Base-by-base conservation (phyloP, 331 rosid genomes). In the Quercus lobata region DNA sequence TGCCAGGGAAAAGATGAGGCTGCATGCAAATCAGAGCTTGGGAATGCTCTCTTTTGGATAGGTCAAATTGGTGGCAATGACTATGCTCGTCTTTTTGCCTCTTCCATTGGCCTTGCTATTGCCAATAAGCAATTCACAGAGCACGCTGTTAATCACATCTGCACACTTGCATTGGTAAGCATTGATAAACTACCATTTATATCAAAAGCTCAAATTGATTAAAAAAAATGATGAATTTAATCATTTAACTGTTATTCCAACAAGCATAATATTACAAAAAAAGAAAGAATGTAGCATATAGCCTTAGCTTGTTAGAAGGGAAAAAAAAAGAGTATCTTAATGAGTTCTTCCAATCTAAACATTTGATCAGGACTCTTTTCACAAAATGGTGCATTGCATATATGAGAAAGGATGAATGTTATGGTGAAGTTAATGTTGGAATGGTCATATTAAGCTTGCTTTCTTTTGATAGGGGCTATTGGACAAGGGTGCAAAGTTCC, bases 41-140 rank as follows among this genome's bases (percentile, higher is more conserved):
- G 4, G 16, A 29, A 73, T 5, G 11, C 46, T 18, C 62, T 73
- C 21, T 27, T 73, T 12, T 73, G 76, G 76, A 32, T 73, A 1
- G 76, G 62, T 25, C 52, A 52, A 37, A 15, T 73, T 5, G 76
- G 84, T 16, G 72, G 80, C 72, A 76, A 70, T 35, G 84, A 81
- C 62, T 81, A 75, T 62, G 18, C 72, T 44, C 80, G 80, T 17
- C 22, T 69, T 29, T 69, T 25, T 25, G 77, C 72, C 4, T 81
- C 84, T 6, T 21, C 71, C 19, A 7, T 25, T 25, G 77, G 76
- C 6, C 76, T 77, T 6, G 17, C 61, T 32, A 7, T 57, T 41
- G 32, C 32, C 27, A 7, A 17, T 29, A 61, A 30, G 4, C 16
- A 27, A 4, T 46, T 81, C 27, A 57, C 53, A 8, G 27, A 60